Evolutionary conservation across 768 basidiomycete species (phyloP), one percentile per base, ranked within the genome.

Genomic region (Pisolithus tinctorius): DNA sequence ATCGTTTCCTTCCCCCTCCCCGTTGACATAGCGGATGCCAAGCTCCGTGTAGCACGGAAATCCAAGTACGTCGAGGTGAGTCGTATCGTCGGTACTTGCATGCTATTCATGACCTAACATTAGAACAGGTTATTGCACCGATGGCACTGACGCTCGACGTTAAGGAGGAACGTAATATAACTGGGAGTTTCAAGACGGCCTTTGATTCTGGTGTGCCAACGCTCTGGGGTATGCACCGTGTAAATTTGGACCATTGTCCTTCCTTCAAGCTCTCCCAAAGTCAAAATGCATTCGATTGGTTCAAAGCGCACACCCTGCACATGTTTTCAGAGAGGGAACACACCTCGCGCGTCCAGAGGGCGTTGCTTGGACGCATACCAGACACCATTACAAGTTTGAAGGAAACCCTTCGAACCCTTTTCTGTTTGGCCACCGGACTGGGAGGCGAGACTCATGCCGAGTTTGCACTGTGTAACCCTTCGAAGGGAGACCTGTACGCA

Each of bases 41-140:
- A 69, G 55, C 57, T 74, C 9, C 71, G 78, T 4, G 56, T 82
- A 31, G 81, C 82, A 8, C 71, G 81, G 37, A 80, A 77, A 55
- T 83, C 80, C 1, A 69, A 61, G 25, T 83, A 78, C 51, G 63
- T 82, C 4, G 71, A 68, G 60, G 69, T 68, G 23, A 3, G 46
- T 20, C 20, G 20, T 0, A 8, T 11, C 16, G 13, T 31, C 6
- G 8, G 11, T 13, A 11, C 4, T 8, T 0, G 23, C 9, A 23
- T 37, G 38, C 9, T 44, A 16, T 29, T 14, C 7, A 9, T 40
- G 11, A 3, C 14, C 14, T 7, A n/a, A 36, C 27, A 36, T 39
- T 34, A 37, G 54, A 49, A 38, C 72, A 60, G 65, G 64, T 67
- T 11, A 49, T 60, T 11, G 54, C 59, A 9, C 60, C 59, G n/a